Evolutionary conservation across 2,329 filamentous ascomycete species (phyloP), one percentile per base, ranked within the genome.

Genomic region (Clathrospora elynae): DNA sequence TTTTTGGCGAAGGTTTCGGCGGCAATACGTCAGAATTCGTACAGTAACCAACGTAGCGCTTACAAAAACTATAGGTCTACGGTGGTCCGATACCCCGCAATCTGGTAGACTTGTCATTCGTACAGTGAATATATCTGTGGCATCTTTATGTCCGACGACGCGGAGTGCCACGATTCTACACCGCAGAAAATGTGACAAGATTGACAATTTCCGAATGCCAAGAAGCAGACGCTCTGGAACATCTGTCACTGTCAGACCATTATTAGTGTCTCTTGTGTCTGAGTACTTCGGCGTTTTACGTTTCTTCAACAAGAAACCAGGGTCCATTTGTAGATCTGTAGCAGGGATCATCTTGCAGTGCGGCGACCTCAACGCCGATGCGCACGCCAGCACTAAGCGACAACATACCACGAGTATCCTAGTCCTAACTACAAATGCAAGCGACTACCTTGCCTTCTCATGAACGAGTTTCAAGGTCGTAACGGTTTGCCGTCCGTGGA

Each of bases 261-360:
- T 39, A 18, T 23, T 26, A 14, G 26, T 33, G 17, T 30, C 24
- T 29, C 28, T 38, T 31, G 41, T 39, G 30, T 42, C 22, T 24
- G 20, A 35, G 26, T 28, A 36, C 13, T 24, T 41, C 22, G 42
- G 30, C 23, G 49, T 55, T 57, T 57, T 56, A 45, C 50, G 39
- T 58, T 54, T 42, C 33, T 34, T 39, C 18, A 51, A 51, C 42
- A 51, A 57, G 47, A 55, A 35, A 42, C 54, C 48, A 48, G 52
- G 47, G 40, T 40, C 37, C 22, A 25, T 31, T 30, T 13, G 42
- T 7, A 30, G 34, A 42, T 44, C 23, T 34, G 43, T 14, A 41
- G 42, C 64, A 65, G 48, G 64, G 62, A 55, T 63, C 31, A 50
- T 47, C 57, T 56, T 42, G 32, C 46, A 35, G 42, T 42, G 45